These are phyloP conservation scores for Cerrena zonata DNA, from an alignment of 1,284 basidiomycete genomes.

Conservation along the genomic window DNA sequence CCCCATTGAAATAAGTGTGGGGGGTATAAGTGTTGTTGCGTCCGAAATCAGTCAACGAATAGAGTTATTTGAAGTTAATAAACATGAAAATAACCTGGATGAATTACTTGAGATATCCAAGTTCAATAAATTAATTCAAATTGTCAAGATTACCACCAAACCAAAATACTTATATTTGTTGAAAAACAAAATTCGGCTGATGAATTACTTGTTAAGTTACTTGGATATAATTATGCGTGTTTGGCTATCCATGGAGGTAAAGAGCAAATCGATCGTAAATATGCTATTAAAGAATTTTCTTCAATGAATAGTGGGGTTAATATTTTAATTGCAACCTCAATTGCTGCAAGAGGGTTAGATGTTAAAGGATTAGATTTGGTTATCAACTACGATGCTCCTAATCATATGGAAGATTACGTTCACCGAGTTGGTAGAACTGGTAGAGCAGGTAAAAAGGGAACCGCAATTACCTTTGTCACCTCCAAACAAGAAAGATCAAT, in stretches of 20 bases:
- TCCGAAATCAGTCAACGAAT: conserved; percentile 97
- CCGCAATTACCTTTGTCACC: conserved; percentile 96
- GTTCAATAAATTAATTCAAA: conserved; percentile 92
- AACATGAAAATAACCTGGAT: too few relatives aligned
- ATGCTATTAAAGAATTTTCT: conserved; percentile 92
- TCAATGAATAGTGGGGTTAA: conserved; percentile 97
- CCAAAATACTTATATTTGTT: conserved; percentile 92
- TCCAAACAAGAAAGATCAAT: conserved; percentile 97
- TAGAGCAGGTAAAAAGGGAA: conserved; percentile 95
- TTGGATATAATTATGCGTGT: conserved; percentile 92
- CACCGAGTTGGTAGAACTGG: conserved; percentile 98
- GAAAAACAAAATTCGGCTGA: conserved; percentile 97
- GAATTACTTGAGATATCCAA: conserved; percentile 90
- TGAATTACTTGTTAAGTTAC: conserved; percentile 90
- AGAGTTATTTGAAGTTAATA: conserved; percentile 88
- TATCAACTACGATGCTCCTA: conserved; percentile 96
- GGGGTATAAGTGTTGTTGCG: conserved; percentile 95
- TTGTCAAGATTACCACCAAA: conserved; percentile 86
- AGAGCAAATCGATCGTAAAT: conserved; percentile 96
- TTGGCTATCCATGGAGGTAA: conserved; percentile 98
- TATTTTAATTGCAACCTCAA: conserved; percentile 96
- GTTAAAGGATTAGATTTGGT: conserved; percentile 99
- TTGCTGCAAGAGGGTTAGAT: conserved; percentile 94
- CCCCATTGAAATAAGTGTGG: conserved; percentile 96
- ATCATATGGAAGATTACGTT: conserved; percentile 99